Evolutionary conservation across 208 protist species (phyloP).

Genomic region (Trypanosoma brucei): DNA sequence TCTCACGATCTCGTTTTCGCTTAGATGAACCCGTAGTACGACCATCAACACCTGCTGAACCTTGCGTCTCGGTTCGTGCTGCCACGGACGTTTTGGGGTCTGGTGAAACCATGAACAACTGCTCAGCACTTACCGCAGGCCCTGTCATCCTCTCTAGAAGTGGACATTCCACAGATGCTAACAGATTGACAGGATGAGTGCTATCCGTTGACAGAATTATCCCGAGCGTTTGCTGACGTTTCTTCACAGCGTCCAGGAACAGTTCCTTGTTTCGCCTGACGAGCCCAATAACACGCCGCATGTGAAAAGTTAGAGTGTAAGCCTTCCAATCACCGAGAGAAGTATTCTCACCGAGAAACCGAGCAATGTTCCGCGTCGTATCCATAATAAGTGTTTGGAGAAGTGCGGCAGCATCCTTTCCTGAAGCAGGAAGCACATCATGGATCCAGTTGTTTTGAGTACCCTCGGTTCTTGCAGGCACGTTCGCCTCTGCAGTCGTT

Average conservation of each 20-base stretch:
- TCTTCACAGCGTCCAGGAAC: slow-evolving; percentile 14
- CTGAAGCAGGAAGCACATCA: slow-evolving; percentile 24
- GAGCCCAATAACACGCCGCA: slow-evolving; percentile 21
- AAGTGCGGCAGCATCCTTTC: slow-evolving; percentile 39
- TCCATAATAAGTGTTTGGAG: slow-evolving; percentile 39
- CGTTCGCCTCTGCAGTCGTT: not conserved
- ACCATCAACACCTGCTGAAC: not conserved
- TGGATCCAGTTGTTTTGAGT: slow-evolving; percentile 2
- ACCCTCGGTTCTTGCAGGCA: not conserved
- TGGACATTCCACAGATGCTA: slow-evolving; percentile 19
- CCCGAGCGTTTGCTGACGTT: slow-evolving; percentile 8
- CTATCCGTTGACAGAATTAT: not conserved
- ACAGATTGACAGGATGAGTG: slow-evolving; percentile 17
- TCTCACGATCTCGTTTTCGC: not conserved
- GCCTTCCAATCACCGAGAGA: slow-evolving; percentile 40
- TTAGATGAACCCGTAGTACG: not conserved
- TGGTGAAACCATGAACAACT: slow-evolving; percentile 17
- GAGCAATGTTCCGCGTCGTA: slow-evolving; percentile 22
- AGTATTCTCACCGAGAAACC: slow-evolving; percentile 19
- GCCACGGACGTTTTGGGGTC: not conserved
- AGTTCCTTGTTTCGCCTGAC: slow-evolving; percentile 12
- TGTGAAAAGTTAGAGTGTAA: slow-evolving; percentile 25
- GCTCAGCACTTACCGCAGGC: slow-evolving; percentile 18
- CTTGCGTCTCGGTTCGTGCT: not conserved
- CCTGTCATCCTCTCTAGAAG: slow-evolving; percentile 23